Evolutionary conservation across 331 rosid genomes (phyloP).

Genomic region (Ulmus americana): DNA sequence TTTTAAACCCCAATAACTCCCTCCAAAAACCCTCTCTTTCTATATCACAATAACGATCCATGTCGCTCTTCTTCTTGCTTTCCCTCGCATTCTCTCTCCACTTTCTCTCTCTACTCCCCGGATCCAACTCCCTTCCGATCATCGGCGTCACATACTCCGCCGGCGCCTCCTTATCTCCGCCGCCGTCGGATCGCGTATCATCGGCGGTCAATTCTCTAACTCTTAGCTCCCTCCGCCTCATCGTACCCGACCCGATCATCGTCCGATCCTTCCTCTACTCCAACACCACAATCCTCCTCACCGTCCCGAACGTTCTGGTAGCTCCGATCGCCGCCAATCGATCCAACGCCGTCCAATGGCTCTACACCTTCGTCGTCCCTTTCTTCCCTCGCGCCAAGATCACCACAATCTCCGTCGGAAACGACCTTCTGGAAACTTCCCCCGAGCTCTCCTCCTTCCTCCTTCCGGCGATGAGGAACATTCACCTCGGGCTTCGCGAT

Average conservation of each 20-base stretch:
- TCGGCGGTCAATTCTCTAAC: constrained; percentile 34
- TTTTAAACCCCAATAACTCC: constrained; percentile 6
- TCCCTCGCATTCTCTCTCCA: constrained; percentile 26
- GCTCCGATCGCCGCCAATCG: constrained; percentile 58
- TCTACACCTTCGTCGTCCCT: constrained; percentile 69
- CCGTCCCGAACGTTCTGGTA: constrained; percentile 61
- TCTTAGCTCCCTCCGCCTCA: constrained; percentile 48
- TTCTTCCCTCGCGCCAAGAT: constrained; percentile 82
- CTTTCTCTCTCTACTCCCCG: constrained; percentile 32
- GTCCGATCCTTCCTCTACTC: constrained; percentile 63
- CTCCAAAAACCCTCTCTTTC: constrained; percentile 23
- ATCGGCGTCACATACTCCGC: constrained; percentile 55
- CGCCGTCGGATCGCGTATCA: constrained; percentile 21
- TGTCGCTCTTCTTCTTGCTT: constrained; percentile 27
- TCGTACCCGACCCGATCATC: constrained; percentile 45
- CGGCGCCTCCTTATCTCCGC: neutral
- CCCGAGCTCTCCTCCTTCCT: constrained; percentile 37
- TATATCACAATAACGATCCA: constrained; percentile 9
- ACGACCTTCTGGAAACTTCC: constrained; percentile 42
- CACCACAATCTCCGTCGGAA: constrained; percentile 75
- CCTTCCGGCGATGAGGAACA: constrained; percentile 63
- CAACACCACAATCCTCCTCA: constrained; percentile 56
- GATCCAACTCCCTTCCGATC: constrained; percentile 25
- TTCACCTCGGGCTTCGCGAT: constrained; percentile 54
- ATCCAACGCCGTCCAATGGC: constrained; percentile 59